Evolutionary conservation across 2,329 filamentous ascomycete genomes (phyloP).

Genomic region (Aspergillus spinulosporus): DNA sequence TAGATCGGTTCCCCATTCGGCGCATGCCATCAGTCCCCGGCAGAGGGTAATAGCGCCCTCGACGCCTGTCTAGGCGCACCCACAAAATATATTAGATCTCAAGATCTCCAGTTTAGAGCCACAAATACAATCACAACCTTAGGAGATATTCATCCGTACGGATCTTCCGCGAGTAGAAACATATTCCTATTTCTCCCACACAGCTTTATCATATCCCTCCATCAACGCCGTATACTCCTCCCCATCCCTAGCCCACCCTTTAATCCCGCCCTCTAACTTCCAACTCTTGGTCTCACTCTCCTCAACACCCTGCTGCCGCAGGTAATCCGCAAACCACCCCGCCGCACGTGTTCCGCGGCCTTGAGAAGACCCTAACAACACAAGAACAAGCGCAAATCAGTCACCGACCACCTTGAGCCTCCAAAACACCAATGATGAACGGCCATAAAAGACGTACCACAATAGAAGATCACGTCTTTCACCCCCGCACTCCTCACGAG

Average conservation of each 20-base stretch:
- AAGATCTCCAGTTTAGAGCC: neutral
- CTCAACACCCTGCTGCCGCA: slow-evolving; percentile 38
- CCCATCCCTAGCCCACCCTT: slow-evolving; percentile 55
- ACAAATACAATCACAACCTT: neutral
- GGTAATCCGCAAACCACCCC: slow-evolving; percentile 57
- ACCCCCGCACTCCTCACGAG: slow-evolving; percentile 34
- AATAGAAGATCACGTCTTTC: slow-evolving; percentile 43
- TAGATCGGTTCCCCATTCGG: neutral
- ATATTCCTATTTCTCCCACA: slow-evolving; percentile 9
- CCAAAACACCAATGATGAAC: neutral
- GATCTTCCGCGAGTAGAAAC: neutral
- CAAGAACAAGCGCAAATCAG: neutral
- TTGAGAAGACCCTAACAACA: slow-evolving; percentile 52
- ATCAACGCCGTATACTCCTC: slow-evolving; percentile 51
- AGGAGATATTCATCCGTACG: neutral
- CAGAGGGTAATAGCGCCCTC: neutral
- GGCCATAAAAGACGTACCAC: slow-evolving; percentile 33
- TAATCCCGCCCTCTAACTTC: slow-evolving; percentile 55
- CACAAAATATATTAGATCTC: neutral
- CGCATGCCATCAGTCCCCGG: neutral
- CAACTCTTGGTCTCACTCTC: slow-evolving; percentile 51
- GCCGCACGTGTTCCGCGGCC: slow-evolving; percentile 58
- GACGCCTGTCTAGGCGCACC: neutral
- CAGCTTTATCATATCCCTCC: slow-evolving; percentile 32
- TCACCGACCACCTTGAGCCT: neutral